A percentile compares a stretch with the other conserved stretches of the same genome.
Conservation (phyloP, 768 basidiomycete genomes). For the Saitozyma podzolica region DNA sequence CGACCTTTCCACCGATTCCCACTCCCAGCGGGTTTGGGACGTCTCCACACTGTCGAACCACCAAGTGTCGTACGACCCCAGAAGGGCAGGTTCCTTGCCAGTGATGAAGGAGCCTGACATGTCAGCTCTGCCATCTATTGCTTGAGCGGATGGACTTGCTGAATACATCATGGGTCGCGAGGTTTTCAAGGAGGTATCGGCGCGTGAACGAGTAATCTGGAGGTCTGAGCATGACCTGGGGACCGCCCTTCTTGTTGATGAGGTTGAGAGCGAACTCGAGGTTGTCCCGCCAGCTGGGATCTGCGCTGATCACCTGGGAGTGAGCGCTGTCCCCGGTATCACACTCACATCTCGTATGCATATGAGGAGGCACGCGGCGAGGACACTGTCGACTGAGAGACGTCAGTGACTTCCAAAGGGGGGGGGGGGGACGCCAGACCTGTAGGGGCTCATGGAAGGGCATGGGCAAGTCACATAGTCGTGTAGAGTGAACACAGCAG, state of each 20-base stretch:
- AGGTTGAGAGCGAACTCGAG: conserved; percentile 42
- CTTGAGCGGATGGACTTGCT: conserved; percentile 11
- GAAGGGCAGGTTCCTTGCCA: conserved; percentile 35
- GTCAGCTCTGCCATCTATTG: background rate
- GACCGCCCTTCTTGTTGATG: conserved; percentile 35
- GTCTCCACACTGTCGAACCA: conserved; percentile 43
- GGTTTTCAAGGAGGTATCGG: conserved; percentile 36
- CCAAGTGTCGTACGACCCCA: conserved; percentile 39
- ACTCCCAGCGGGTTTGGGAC: conserved; percentile 37
- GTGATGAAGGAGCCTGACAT: conserved; percentile 37
- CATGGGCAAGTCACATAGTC: no score
- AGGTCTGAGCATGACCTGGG: conserved; percentile 30
- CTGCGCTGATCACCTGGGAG: conserved; percentile 34
- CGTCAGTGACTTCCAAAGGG: background rate
- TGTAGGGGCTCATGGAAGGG: no score
- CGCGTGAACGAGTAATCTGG: conserved; percentile 32
- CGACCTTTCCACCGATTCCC: conserved; percentile 35
- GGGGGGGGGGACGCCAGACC: no score
- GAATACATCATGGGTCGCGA: conserved; percentile 42
- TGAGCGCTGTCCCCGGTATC: background rate
- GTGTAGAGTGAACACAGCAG: background rate
- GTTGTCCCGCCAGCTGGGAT: conserved; percentile 36
- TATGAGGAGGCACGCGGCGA: conserved; percentile 35
- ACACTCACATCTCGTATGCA: conserved; percentile 38
- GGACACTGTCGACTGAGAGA: conserved; percentile 27